Conservation (phyloP, 257 asterid genomes). For the Plantago major region DNA sequence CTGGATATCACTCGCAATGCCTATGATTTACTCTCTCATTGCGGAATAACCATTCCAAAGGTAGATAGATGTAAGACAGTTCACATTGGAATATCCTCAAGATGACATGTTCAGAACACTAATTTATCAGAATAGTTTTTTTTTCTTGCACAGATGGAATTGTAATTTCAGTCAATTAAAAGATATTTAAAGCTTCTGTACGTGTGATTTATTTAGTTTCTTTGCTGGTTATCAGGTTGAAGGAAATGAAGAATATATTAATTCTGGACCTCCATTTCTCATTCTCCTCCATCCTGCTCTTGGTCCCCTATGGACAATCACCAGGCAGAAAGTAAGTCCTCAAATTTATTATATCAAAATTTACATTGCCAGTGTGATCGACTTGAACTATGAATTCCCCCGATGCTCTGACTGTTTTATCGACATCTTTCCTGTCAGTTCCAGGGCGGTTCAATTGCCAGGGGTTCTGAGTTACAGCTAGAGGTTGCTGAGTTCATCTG, state of each 20-base stretch:
- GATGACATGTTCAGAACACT: not conserved
- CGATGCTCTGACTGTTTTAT: constrained; percentile 20
- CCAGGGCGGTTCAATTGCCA: constrained; percentile 74
- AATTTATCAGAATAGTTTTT: not conserved
- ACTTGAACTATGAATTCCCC: constrained; percentile 3
- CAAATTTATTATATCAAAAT: not conserved
- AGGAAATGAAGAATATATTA: constrained; percentile 64
- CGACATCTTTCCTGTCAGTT: constrained; percentile 48
- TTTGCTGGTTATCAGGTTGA: constrained; percentile 48
- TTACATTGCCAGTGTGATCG: constrained; percentile 13
- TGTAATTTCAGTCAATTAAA: not conserved
- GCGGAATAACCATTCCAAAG: constrained; percentile 76
- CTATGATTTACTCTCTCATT: constrained; percentile 77
- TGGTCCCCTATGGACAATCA: constrained; percentile 98
- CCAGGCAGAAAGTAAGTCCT: constrained; percentile 68
- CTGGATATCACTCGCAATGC: constrained; percentile 97
- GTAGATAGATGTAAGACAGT: constrained; percentile 34
- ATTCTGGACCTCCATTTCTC: constrained; percentile 92
- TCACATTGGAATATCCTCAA: not conserved
- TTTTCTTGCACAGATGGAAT: not conserved
- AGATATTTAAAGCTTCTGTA: not conserved
- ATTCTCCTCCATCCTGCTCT: constrained; percentile 96
- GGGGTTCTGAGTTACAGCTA: constrained; percentile 87
- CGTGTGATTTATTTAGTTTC: not conserved
- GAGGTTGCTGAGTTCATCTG: constrained; percentile 91